These are phyloP conservation scores for Agroathelia rolfsii DNA, from an alignment of 1,284 basidiomycete genomes.

Conservation along the genomic window DNA sequence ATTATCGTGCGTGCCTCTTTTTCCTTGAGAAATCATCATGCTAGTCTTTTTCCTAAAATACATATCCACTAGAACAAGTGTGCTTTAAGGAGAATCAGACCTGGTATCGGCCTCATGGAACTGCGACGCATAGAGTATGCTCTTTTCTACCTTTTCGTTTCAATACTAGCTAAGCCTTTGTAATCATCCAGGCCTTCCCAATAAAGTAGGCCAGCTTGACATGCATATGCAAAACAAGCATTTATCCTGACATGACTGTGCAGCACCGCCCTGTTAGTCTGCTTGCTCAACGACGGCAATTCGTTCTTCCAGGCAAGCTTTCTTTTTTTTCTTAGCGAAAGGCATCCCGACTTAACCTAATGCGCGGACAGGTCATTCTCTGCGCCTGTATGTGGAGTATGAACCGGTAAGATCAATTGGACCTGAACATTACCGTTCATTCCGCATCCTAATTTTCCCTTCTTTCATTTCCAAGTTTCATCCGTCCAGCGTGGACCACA, in stretches of 20 bases:
- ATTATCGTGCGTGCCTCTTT: constrained; percentile 42
- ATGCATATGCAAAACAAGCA: constrained; percentile 10
- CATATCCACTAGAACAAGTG: constrained; percentile 41
- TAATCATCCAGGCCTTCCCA: constrained; percentile 56
- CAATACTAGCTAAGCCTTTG: constrained; percentile 6
- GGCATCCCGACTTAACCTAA: constrained; percentile 4
- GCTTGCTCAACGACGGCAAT: constrained; percentile 68
- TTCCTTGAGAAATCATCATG: neutral
- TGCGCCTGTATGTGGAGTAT: constrained; percentile 81
- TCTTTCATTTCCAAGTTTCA: constrained; percentile 28
- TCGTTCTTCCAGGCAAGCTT: constrained; percentile 63
- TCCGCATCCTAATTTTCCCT: constrained; percentile 5
- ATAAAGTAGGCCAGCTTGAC: constrained; percentile 40
- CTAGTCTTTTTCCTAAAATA: neutral
- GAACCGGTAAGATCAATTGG: constrained; percentile 33
- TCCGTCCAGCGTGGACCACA: constrained; percentile 58
- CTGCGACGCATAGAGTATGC: constrained; percentile 68
- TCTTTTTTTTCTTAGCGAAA: constrained; percentile 6
- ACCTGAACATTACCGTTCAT: neutral
- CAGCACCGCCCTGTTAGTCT: constrained; percentile 54
- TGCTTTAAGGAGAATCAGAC: constrained; percentile 65
- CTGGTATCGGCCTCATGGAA: constrained; percentile 85
- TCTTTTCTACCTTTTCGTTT: constrained; percentile 5
- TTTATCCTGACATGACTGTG: constrained; percentile 12
- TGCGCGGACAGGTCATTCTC: constrained; percentile 40